These are phyloP conservation scores for Nigrospora oryzae DNA, from an alignment of 2,329 filamentous ascomycete species.

Conservation along the genomic window DNA sequence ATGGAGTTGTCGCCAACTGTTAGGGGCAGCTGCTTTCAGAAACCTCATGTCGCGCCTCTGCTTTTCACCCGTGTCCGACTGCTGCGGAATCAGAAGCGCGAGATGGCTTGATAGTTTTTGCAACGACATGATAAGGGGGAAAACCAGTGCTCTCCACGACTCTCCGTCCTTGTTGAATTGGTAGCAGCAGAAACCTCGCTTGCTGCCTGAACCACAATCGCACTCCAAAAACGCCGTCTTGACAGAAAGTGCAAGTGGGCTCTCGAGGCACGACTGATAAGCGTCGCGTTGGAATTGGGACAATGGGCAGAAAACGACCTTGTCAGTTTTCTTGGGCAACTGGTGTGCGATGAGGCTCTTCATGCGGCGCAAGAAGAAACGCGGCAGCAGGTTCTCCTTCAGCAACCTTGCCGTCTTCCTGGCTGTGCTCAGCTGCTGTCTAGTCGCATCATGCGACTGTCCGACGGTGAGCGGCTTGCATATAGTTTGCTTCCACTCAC, in stretches of 20 bases:
- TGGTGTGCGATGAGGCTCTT: constrained; percentile 89
- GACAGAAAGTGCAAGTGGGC: constrained; percentile 61
- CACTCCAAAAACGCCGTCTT: constrained; percentile 61
- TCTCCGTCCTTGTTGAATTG: constrained; percentile 49
- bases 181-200: constrained; percentile 76
- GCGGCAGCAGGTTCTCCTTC: constrained; percentile 77
- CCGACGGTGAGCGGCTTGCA: constrained; percentile 74
- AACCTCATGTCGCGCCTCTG: constrained; percentile 69
- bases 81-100: constrained; percentile 70
- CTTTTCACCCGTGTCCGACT: constrained; percentile 58
- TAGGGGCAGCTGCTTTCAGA: constrained; percentile 66
- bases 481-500: constrained; percentile 73
- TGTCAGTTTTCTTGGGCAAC: constrained; percentile 87
- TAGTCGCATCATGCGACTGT: constrained; percentile 85
- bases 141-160: constrained; percentile 70
- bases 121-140: constrained; percentile 72
- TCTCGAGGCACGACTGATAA: constrained; percentile 74
- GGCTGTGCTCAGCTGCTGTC: constrained; percentile 71
- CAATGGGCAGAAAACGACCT: constrained; percentile 89
- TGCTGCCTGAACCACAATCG: constrained; percentile 58
- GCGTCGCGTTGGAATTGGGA: constrained; percentile 73
- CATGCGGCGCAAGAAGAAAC: constrained; percentile 86
- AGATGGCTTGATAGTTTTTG: constrained; percentile 91
- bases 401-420: constrained; percentile 77
- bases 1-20: constrained; percentile 68